Base-by-base conservation (phyloP, 805 yeast genomes). In the Pichia insulana region DNA sequence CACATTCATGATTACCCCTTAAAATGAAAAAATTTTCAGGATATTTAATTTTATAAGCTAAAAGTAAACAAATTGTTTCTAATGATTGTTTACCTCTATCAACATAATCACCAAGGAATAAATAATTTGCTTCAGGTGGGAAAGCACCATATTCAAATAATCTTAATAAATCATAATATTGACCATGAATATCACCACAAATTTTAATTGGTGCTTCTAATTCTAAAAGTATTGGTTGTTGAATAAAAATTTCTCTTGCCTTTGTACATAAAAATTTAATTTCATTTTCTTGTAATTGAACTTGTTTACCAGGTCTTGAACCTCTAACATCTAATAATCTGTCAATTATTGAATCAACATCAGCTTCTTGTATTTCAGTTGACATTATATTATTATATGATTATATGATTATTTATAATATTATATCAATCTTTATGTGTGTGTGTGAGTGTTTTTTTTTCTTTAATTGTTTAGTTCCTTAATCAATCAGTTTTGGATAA, bases 171-270 rank as follows among this genome's bases (percentile, higher is more conserved):
- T 90, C 98, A 62, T 90, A 90, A 67, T 92, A 90, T 68, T 90
- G 98, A 44, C 98, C 98, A 65, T 90, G 98, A 58, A 90, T 92
- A 65, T 90, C 98, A 65, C 98, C 98, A 69, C 96, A 88, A 46
- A 83, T 83, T 65, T 88, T 89, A 58, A 90, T 90, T 44, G 98
- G 98, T 17, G 98, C 97, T 67, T 92, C 97, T 54, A 90, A 74
- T 64, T 90, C 98, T 57, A 90, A 71, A 53, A 90, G 70, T 54
- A 92, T 92, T 41, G 98, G 98, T 68, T 90, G 98, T 65, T 87
- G 95, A 62, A 90, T 92, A 67, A 90, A 90, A 58, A 90, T 92
- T 63, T 94, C 97, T 67, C 98, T 81, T 27, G 98, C 97, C 66
- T 89, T 90, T 50, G 97, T 88, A 71, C 98, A 90, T 49, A 90